A percentile compares a stretch with the other conserved stretches of the same genome.
These are phyloP conservation scores for Sphaerobolus stellatus DNA, from an alignment of 1,284 basidiomycete genomes.

Conservation along the genomic window DNA sequence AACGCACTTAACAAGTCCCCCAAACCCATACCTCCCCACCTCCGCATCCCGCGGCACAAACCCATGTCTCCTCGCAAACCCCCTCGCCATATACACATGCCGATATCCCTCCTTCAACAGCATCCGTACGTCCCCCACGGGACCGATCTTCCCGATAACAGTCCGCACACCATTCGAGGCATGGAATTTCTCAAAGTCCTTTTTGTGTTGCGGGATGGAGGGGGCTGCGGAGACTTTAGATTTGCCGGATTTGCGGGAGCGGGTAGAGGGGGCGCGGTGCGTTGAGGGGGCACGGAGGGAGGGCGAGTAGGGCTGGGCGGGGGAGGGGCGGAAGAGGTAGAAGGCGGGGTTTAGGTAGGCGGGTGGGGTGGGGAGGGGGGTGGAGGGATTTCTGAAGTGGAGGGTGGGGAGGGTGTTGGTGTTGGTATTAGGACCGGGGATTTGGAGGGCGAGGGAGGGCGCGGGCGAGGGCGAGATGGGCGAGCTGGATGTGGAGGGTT, in stretches of 20 bases:
- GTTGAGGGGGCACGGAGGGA: conserved; percentile 16
- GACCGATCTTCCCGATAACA: conserved; percentile 87
- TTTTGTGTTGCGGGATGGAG: conserved; percentile 61
- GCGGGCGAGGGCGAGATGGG: conserved; percentile 61
- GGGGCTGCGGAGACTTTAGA: conserved; percentile 21
- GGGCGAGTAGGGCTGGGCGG: conserved; percentile 22
- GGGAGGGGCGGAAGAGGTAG: conserved; percentile 60
- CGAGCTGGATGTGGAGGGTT: conserved; percentile 47
- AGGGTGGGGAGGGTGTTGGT: conserved; percentile 45
- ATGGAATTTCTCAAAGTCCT: conserved; percentile 84
- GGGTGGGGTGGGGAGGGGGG: conserved; percentile 56
- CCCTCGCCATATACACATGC: conserved; percentile 93
- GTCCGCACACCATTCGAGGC: conserved; percentile 91
- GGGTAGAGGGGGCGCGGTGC: neutral
- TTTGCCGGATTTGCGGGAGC: neutral
- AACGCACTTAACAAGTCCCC: conserved; percentile 70
- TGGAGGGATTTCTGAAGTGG: conserved; percentile 62
- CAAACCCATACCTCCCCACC: conserved; percentile 83
- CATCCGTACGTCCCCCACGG: conserved; percentile 89
- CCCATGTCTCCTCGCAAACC: conserved; percentile 86
- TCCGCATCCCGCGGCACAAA: conserved; percentile 86
- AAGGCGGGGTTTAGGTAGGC: conserved; percentile 69
- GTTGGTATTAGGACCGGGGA: conserved; percentile 9
- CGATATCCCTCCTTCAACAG: conserved; percentile 91
- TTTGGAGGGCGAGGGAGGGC: conserved; percentile 58